Evolutionary conservation across 805 yeast species (phyloP), one percentile per base, ranked within the genome.

Genomic region (Candida pini): DNA sequence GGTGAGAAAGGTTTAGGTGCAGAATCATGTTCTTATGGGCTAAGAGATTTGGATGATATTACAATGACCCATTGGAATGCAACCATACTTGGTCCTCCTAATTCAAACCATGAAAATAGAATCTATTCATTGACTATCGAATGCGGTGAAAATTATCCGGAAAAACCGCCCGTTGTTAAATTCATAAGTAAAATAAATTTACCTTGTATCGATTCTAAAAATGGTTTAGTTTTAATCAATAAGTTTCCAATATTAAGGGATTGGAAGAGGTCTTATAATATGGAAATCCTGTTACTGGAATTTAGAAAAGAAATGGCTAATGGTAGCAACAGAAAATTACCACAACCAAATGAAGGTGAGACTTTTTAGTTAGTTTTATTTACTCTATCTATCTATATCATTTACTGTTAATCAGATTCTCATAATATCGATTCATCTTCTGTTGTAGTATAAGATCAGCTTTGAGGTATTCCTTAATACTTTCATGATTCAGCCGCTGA

Each of bases 1-100:
- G 98, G 98, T 31, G 99, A 92, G 57, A 92, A 92, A 60, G 99
- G 98, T 15, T 68, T 85, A 31, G 97, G 97, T 15, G 92, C 97
- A 18, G 97, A 92, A 60, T 84, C 95, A 12, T 89, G 96, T 58
- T 90, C 97, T 16, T 87, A 92, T 53, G 99, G 99, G 0, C 71
- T 92, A 30, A 78, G 86, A 17, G 90, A 86, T 51, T 78, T 82
- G 43, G 95, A 85, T 51, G 99, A 92, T 57, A 85, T 89, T 47
- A 68, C 88, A 33, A 86, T 92, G 95, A 83, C 95, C 9, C 63
- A 81, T 51, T 92, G 99, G 99, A 92, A 89, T 62, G 98, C 97
- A 9, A 92, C 99, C 22, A 90, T 92, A 34, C 67, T 92, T 45
- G 99, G 99, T 0, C 98, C 99, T 4, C 98, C 98, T 23, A 59